These are phyloP conservation scores for Tuber indicum DNA, from an alignment of 495 filamentous ascomycete species.

Conservation along the genomic window DNA sequence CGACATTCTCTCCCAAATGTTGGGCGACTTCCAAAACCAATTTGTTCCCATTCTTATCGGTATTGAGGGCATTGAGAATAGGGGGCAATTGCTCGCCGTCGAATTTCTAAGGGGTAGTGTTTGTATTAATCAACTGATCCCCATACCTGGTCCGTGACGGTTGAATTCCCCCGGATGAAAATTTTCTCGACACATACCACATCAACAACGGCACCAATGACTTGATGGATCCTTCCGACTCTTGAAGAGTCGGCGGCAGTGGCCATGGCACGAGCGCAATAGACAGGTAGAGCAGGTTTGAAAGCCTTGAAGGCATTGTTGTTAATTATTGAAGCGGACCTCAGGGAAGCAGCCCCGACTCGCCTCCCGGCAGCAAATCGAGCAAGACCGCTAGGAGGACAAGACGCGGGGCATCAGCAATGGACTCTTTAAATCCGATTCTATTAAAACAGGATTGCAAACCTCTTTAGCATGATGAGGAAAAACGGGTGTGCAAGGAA, in stretches of 20 bases:
- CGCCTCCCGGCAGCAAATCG: constrained; percentile 59
- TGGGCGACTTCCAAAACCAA: constrained; percentile 95
- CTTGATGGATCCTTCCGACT: constrained; percentile 61
- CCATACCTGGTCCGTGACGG: neutral
- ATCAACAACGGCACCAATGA: constrained; percentile 66
- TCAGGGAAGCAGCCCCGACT: constrained; percentile 49
- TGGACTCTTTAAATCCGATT: constrained; percentile 17
- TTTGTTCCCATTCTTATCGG: constrained; percentile 85
- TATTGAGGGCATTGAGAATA: constrained; percentile 95
- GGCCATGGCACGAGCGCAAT: constrained; percentile 54
- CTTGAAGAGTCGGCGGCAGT: constrained; percentile 50
- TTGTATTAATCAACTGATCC: constrained; percentile 4
- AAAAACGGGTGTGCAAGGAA: constrained; percentile 41
- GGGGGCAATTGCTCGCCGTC: constrained; percentile 86
- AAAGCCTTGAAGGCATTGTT: constrained; percentile 54
- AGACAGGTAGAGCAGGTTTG: constrained; percentile 44
- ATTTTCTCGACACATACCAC: constrained; percentile 65
- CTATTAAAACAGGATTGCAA: constrained; percentile 37
- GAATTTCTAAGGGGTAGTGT: constrained; percentile 66
- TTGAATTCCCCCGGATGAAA: constrained; percentile 56
- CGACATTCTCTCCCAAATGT: constrained; percentile 99
- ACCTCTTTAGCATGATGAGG: constrained; percentile 45
- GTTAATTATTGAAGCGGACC: constrained; percentile 49
- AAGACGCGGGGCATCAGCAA: constrained; percentile 29
- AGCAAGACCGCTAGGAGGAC: constrained; percentile 55